Base-by-base conservation (phyloP, 345 rosid species). In the Sapria himalayana region DNA sequence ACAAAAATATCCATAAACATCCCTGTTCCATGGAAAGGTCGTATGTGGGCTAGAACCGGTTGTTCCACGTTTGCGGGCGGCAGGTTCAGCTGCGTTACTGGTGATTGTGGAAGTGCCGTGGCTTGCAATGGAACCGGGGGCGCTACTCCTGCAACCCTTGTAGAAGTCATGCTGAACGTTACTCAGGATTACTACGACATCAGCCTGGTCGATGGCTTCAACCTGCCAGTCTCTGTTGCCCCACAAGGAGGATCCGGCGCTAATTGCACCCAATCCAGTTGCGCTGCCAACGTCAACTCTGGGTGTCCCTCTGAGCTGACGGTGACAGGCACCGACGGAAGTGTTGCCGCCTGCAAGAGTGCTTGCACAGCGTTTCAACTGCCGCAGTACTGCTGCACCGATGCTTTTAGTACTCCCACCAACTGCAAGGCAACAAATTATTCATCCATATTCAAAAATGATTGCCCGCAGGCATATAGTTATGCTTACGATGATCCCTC, bases 191-290 rank as follows among this genome's bases (percentile, higher is more conserved):
- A 37, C 49, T 62, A 32, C 46, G 62, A 67, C 41, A 6, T 67
- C 3, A 59, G 65, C 44, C 73, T 59, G 3, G 73, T 67, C 12
- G 66, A 67, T 14, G 73, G 73, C 39, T 67, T 45, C 31, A 62
- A 66, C 41, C n/a, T 66, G 32, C 68, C 63, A 7, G 8, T 62
- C 4, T 62, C 65, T 0, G 22, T 56, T 1, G 6, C 62, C 24
- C 72, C 68, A 36, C 39, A 40, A 37, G 68, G 67, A 3, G 58
- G 64, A 2, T 25, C 56, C 15, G 50, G 49, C 1, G 19, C 7
- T 0, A 40, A 7, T 2, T 55, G 62, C 56, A 50, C 34, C 0
- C 0, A 13, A 5, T 2, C 67, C 1, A 58, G 48, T 47, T 66
- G 72, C 23, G 7, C 21, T 2, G 43, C 1, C 14, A 38, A 62